These are phyloP conservation scores for Jacaranda mimosifolia DNA, from an alignment of 257 asterid species.

Conservation along the genomic window DNA sequence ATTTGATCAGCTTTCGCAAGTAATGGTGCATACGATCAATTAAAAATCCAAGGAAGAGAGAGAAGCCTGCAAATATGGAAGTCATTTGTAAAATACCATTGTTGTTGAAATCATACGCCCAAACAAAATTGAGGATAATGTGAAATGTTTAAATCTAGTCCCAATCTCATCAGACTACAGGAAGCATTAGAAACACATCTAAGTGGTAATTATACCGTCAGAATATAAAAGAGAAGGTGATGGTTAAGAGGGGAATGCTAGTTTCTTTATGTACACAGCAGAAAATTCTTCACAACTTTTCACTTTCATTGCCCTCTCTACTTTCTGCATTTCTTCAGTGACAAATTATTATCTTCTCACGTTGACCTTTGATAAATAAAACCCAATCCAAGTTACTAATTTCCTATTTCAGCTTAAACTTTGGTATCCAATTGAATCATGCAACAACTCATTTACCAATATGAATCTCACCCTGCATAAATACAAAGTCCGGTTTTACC, in stretches of 20 bases:
- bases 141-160: neutral
- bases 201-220: too few species aligned
- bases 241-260: too few species aligned
- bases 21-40: slow-evolving; percentile 96
- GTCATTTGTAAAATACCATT: neutral
- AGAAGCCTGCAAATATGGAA: slow-evolving; percentile 60
- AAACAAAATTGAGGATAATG: neutral
- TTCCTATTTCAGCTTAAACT: neutral
- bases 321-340: too few species aligned
- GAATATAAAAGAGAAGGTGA: too few species aligned
- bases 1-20: slow-evolving; percentile 62
- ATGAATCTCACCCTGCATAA: neutral
- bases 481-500: neutral
- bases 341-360: neutral
- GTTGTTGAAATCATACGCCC: neutral
- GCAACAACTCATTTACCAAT: neutral
- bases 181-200: neutral
- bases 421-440: neutral
- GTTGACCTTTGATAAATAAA: slow-evolving; percentile 3
- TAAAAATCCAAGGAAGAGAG: slow-evolving; percentile 81
- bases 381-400: neutral
- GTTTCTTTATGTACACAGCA: too few species aligned
- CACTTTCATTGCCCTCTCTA: too few species aligned
- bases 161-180: neutral
- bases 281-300: too few species aligned